These are phyloP conservation scores for Geranium rotundifolium DNA, from an alignment of 345 rosid genomes.

Conservation along the genomic window DNA sequence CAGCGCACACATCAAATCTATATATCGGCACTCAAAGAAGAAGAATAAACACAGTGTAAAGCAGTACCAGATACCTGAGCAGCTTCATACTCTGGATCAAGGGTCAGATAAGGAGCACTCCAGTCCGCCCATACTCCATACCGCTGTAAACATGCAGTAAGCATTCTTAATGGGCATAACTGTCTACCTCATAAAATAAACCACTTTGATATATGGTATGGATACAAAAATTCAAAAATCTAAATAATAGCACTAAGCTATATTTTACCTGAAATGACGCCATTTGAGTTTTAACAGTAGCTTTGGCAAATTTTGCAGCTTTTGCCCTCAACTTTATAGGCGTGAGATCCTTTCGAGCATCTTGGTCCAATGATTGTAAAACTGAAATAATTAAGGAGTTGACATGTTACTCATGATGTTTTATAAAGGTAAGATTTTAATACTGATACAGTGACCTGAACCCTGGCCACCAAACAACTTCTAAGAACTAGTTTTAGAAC, in stretches of 20 bases:
- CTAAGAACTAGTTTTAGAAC: too few species aligned
- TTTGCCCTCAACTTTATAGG: slow-evolving; percentile 77
- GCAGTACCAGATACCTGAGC: slow-evolving; percentile 57
- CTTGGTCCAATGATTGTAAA: slow-evolving; percentile 83
- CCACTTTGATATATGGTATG: neutral
- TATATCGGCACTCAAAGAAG: neutral
- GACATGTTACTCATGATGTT: neutral
- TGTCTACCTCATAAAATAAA: neutral
- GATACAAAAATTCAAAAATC: neutral
- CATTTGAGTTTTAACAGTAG: slow-evolving; percentile 93
- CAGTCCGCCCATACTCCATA: slow-evolving; percentile 98
- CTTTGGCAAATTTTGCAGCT: slow-evolving; percentile 86
- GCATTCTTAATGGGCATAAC: neutral
- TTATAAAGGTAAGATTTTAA: too few species aligned
- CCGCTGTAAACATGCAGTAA: slow-evolving; percentile 42
- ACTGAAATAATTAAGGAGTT: slow-evolving; percentile 26
- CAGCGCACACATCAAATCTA: neutral
- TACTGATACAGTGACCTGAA: too few species aligned
- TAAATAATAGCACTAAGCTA: neutral
- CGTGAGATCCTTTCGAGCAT: slow-evolving; percentile 75
- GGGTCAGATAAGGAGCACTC: slow-evolving; percentile 75
- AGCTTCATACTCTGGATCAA: slow-evolving; percentile 92
- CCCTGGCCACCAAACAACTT: too few species aligned
- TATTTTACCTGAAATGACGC: slow-evolving; percentile 70
- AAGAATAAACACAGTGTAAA: slow-evolving; percentile 7